Conservation (phyloP, 495 filamentous ascomycete genomes). For the Neurospora hispaniola region DNA sequence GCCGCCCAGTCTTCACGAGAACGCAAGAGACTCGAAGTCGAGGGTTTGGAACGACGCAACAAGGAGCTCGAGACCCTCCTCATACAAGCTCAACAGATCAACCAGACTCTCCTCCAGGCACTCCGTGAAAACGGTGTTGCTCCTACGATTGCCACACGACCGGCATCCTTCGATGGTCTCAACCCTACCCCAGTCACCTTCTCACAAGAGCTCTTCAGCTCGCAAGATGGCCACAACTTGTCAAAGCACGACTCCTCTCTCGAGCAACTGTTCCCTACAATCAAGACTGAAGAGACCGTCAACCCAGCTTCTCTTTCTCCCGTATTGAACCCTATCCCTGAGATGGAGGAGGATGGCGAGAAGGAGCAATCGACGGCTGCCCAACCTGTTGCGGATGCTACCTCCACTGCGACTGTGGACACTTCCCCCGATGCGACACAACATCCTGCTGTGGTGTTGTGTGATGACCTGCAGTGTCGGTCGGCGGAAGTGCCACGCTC, state of each 20-base stretch:
- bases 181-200: conserved; percentile 38
- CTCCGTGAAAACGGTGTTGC: conserved; percentile 47
- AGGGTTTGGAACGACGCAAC: conserved; percentile 72
- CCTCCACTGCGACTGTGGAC: conserved; percentile 27
- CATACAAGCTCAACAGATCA: conserved; percentile 51
- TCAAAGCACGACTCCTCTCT: conserved; percentile 16
- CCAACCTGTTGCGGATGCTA: conserved; percentile 14
- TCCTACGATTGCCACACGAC: conserved; percentile 13
- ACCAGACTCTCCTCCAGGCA: conserved; percentile 53
- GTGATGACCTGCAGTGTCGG: conserved; percentile 97
- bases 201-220: conserved; percentile 40
- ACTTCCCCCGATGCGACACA: conserved; percentile 88
- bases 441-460: conserved; percentile 99
- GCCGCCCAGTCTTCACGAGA: conserved; percentile 94
- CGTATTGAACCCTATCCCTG: conserved; percentile 34
- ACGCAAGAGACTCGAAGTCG: conserved; percentile 88
- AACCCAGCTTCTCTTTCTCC: conserved; percentile 46
- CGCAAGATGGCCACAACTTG: conserved; percentile 25
- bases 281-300: conserved; percentile 33
- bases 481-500: conserved; percentile 47
- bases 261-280: conserved; percentile 28
- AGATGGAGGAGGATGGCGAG: conserved; percentile 16
- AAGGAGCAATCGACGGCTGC: conserved; percentile 10
- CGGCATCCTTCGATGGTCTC: conserved; percentile 22
- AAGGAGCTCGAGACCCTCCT: conserved; percentile 58